Evolutionary conservation across 192 early-diverging fungal species (phyloP), one percentile per base, ranked within the genome.

Genomic region (Umbelopsis sp.): DNA sequence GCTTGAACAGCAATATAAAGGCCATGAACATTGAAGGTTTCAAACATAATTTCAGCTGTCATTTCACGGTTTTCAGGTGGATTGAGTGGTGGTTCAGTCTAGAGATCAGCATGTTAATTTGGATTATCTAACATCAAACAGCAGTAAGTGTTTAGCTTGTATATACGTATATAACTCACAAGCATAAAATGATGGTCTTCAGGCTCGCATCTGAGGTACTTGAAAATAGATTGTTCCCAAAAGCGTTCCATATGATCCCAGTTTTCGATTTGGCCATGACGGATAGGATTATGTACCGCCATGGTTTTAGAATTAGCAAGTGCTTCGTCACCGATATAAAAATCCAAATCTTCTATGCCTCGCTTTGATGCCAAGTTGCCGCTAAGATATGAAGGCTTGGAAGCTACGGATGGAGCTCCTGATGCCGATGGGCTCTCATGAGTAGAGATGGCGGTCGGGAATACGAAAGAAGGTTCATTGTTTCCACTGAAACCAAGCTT

Each of bases 201-300:
- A 20, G 97, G 97, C 82, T 99, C 97, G 82, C 96, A 98, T 65
- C 96, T 90, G 79, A 99, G 78, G 80, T 98, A 97, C 83, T 99
- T 95, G 85, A 98, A 99, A 66, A 99, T 94, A 75, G 91, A 95
- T 73, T 97, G 96, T 82, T 99, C 96, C 93, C 97, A 96, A 85
- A 94, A 99, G 71, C 96, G 91, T 81, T 99, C 97, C 97, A 99
- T 99, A 51, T 96, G 90, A 83, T 99, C 97, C 96, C 96, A 99
- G 85, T 98, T 97, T 44, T 97, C 95, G 73, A 99, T 97, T 82
- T 97, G 95, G 32, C 96, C 97, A 72, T 99, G 97, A 21, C 96
- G 88, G 76, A 98, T 94, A 22, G 97, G 96, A 77, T 97, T 98
- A 77, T 90, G 89, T 38, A 96, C 82, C 11, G 86, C 88, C 77